Evolutionary conservation across 768 basidiomycete species (phyloP), one percentile per base, ranked within the genome.

Genomic region (Dentipellis sp.): DNA sequence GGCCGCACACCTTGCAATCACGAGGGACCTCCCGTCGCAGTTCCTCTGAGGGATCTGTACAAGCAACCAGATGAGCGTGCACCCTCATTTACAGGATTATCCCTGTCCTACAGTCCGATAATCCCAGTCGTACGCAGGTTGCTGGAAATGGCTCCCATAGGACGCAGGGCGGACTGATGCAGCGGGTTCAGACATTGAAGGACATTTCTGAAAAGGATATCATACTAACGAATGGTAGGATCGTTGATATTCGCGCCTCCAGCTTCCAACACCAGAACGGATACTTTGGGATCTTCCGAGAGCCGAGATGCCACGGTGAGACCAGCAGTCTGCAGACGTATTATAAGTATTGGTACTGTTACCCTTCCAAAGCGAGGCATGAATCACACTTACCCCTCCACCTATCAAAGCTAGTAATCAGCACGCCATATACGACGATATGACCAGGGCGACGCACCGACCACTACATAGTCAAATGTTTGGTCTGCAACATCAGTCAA

Each of bases 251-350:
- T 58, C 6, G 35, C 49, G 19, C 21, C 29, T 7, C 66, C 66
- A 1, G 66, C 62, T 45, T 68, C 67, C 53, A 68, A 60, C 10
- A 73, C 68, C 39, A 72, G 60, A 8, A 76, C 71, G 12, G 64
- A 64, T 47, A 62, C 65, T 42, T 60, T 56, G 1, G 63, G 50
- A 57, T 74, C 68, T 50, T 72, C 68, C 3, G 67, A 55, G 34
- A 76, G 60, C 14, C 74, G 65, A 10, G 62, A 63, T n/a, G 74
- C 74, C 22, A 75, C 60, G 3, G 69, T 69, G 42, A 73, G 59
- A n/a, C 75, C 75, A 11, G 70, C 69, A 17, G 57, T 55, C 48
- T 49, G 23, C 6, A 9, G 39, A 47, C 9, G 46, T 17, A 47
- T 8, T 8, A 22, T 47, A 16, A 17, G n/a, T n/a, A n/a, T n/a